A percentile compares a stretch with the other conserved stretches of the same genome.
These are phyloP conservation scores for Pseudogymnoascus sp. DNA, from an alignment of 2,329 filamentous ascomycete species.

Conservation along the genomic window DNA sequence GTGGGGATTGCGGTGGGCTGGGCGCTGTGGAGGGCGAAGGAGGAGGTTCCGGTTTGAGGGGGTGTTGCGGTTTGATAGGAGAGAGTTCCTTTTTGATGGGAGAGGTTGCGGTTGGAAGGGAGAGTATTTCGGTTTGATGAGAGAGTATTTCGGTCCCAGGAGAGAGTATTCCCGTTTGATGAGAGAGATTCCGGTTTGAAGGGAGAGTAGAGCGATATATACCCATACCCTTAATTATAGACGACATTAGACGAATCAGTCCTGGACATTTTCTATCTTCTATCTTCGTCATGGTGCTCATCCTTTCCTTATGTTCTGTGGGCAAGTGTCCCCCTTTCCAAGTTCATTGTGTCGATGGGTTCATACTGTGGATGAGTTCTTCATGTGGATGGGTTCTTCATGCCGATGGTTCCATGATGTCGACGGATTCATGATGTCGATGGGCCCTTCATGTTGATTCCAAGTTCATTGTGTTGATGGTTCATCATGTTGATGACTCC, in stretches of 20 bases:
- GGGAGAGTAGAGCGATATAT: slow-evolving; percentile 1
- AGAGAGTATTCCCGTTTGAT: background rate
- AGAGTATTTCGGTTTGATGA: background rate
- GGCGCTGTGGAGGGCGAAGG: slow-evolving; percentile 52
- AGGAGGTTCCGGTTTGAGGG: slow-evolving; percentile 3
- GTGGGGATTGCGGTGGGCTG: slow-evolving; percentile 49
- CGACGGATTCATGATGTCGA: too few relatives aligned
- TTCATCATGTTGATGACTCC: background rate
- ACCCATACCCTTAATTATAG: background rate
- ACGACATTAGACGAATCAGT: background rate
- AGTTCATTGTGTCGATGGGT: background rate
- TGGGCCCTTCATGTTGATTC: background rate
- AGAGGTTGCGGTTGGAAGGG: background rate
- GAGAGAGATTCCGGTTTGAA: background rate
- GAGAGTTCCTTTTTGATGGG: background rate
- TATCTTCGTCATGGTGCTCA: background rate
- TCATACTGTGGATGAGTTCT: background rate
- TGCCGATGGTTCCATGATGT: background rate
- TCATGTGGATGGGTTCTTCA: background rate
- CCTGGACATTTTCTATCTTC: background rate
- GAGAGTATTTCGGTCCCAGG: background rate
- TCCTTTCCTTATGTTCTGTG: background rate
- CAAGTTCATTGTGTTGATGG: background rate
- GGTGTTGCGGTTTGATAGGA: background rate
- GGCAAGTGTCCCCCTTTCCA: background rate